Base-by-base conservation (phyloP, 2,329 filamentous ascomycete genomes). In the Neurospora sp. region DNA sequence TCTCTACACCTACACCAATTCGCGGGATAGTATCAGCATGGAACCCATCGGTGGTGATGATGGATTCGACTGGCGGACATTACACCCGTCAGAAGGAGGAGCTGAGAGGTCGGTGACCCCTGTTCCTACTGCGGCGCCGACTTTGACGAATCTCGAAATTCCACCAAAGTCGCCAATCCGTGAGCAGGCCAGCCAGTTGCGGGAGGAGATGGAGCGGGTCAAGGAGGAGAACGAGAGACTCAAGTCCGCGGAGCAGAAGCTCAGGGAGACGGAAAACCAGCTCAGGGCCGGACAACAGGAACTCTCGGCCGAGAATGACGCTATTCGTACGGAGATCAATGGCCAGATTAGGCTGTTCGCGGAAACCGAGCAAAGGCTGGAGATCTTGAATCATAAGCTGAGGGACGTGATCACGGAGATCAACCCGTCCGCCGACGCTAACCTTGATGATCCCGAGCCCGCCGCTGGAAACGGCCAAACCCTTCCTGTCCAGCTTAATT, bases 1-100 rank as follows among this genome's bases (percentile, higher is more conserved):
- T 81, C 87, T 93, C 73, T 90, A 92, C 76, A 89, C 88, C 1
- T 91, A 89, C 74, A 85, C 88, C 13, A 86, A 89, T 75, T 85
- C 85, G 67, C 84, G 86, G 68, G 86, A 87, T 71, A 89, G 87
- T 75, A 77, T 87, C 72, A 89, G 87, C 75, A 77, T 87, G 72
- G 86, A 88, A 40, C 82, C 83, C 19, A 77, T 82, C 1, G 82
- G 82, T 46, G 86, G 87, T 17, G 85, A 87, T 7, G 81, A 88
- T 70, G 86, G 90, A 67, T 93, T 97, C 75, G 92, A 96, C 76
- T 62, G 52, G 52, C 52, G 52, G 28, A 62, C 52, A 36, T n/a
- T 62, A 36, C 52, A 62, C 3, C 52, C 52, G 0, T 10, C 52
- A 1, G 52, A 62, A 62, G 52, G 52, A 62, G 13, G 4, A 36